These are phyloP conservation scores for Taphrina flavorubra DNA, from an alignment of 1,139 yeast genomes.

Conservation along the genomic window DNA sequence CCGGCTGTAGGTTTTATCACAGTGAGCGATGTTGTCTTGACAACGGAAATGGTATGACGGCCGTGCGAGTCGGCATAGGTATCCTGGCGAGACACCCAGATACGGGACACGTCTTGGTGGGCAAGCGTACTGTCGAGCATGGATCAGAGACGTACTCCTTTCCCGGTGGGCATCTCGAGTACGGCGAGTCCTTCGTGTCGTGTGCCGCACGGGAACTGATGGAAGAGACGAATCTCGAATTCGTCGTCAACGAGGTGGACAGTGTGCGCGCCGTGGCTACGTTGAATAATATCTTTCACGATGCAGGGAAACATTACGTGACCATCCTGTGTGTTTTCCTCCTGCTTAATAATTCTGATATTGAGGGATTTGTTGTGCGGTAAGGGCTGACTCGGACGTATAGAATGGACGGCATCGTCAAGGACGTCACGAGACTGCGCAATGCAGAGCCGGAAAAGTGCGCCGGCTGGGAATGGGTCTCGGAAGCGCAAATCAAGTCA, in stretches of 20 bases:
- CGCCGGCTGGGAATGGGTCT: slow-evolving; percentile 11
- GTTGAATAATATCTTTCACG: slow-evolving; percentile 11
- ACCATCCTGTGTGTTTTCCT: slow-evolving; percentile 8
- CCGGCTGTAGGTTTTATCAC: too few relatives aligned
- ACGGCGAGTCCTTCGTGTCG: slow-evolving; percentile 11
- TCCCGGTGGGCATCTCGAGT: slow-evolving; percentile 20
- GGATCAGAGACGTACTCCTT: slow-evolving; percentile 6
- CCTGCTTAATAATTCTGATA: too few relatives aligned
- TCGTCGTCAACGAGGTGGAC: background rate
- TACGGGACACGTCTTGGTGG: slow-evolving; percentile 6
- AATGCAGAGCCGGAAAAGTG: slow-evolving; percentile 13
- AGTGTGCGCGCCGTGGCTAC: background rate
- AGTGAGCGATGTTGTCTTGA: too few relatives aligned
- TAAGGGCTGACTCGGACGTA: too few relatives aligned
- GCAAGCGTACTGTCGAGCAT: slow-evolving; percentile 12
- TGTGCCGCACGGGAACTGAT: slow-evolving; percentile 4
- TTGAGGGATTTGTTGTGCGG: too few relatives aligned
- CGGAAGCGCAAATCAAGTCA: slow-evolving; percentile 3
- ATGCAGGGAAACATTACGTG: slow-evolving; percentile 14
- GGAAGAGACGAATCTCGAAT: slow-evolving; percentile 10
- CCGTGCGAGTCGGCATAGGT: slow-evolving; percentile 14
- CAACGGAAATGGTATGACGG: background rate
- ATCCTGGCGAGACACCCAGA: slow-evolving; percentile 13
- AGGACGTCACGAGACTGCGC: background rate
- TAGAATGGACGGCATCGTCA: slow-evolving; percentile 16